A percentile compares a stretch with the other conserved stretches of the same genome.
These are phyloP conservation scores for Gryganskiella cystojenkinii DNA, from an alignment of 192 early-diverging fungal species.

Conservation along the genomic window DNA sequence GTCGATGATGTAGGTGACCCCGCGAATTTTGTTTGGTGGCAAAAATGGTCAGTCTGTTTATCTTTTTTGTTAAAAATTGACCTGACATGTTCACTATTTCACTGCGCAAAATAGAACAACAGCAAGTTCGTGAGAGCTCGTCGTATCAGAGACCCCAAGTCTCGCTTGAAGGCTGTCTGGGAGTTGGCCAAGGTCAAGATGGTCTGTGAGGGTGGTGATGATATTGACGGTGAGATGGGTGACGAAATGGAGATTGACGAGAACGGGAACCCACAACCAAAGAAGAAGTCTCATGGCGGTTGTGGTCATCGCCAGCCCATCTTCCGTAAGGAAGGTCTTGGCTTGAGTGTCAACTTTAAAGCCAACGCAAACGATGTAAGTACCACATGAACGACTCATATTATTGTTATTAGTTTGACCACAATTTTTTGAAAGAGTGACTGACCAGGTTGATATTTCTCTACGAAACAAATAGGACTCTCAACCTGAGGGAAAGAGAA, in stretches of 20 bases:
- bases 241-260: conserved; percentile 56
- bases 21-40: no score
- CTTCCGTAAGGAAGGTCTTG: conserved; percentile 84
- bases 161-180: conserved; percentile 88
- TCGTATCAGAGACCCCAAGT: conserved; percentile 73
- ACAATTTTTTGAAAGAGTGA: no score
- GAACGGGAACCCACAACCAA: conserved; percentile 56
- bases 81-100: background rate
- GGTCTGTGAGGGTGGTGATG: conserved; percentile 82
- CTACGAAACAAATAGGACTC: conserved; percentile 51
- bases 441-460: background rate
- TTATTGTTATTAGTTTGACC: no score
- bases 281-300: conserved; percentile 80
- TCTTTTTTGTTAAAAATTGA: conserved; percentile 19
- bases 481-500: conserved; percentile 66
- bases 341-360: conserved; percentile 69
- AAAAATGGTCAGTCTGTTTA: no score
- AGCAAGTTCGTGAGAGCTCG: conserved; percentile 72
- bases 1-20: conserved; percentile 75
- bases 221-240: conserved; percentile 67
- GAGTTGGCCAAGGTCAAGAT: conserved; percentile 86
- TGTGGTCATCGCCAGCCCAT: conserved; percentile 88
- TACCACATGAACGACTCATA: no score
- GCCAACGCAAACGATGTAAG: conserved; percentile 49
- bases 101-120: conserved; percentile 60